Percentiles rank a stretch among this genome's conserved stretches.
Conservation (phyloP, 352 stramenopile species). For the Elongisporangium anandrum region DNA sequence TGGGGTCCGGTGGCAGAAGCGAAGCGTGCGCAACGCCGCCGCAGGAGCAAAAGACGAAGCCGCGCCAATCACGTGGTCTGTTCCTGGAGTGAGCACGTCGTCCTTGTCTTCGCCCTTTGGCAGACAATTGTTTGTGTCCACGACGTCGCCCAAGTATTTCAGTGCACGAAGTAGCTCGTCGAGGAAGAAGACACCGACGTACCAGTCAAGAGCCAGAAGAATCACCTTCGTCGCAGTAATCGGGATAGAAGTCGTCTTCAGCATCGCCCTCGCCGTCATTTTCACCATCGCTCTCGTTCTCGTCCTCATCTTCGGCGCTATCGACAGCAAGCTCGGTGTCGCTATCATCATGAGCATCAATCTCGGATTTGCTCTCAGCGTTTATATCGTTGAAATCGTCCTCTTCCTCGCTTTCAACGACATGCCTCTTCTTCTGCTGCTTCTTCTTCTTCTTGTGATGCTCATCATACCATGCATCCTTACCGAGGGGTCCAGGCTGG, state of each 20-base stretch:
- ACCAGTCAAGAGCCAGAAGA: neutral
- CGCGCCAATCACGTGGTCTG: neutral
- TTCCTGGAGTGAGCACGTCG: neutral
- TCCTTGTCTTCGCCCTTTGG: conserved; percentile 7
- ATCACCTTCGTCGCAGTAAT: too few relatives aligned
- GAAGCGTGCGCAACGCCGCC: conserved; percentile 13
- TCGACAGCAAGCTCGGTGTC: too few relatives aligned
- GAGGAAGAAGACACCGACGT: conserved; percentile 12
- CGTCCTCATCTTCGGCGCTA: too few relatives aligned
- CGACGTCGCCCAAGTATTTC: conserved; percentile 22
- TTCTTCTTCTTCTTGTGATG: too few relatives aligned
- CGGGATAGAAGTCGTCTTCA: neutral
- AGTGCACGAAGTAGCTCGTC: neutral
- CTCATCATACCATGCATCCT: too few relatives aligned
- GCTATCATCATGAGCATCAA: too few relatives aligned
- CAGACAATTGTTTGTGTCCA: neutral
- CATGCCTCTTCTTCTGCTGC: too few relatives aligned
- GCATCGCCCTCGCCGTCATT: neutral
- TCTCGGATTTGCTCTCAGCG: too few relatives aligned
- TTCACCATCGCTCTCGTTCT: too few relatives aligned
- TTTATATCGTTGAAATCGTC: too few relatives aligned
- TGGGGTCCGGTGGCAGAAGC: conserved; percentile 43
- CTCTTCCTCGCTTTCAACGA: too few relatives aligned
- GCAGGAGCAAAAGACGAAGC: conserved; percentile 11
- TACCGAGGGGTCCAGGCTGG: neutral